Percentiles rank a stretch among this genome's conserved stretches.
Conservation (phyloP, 495 filamentous ascomycete genomes). For the Penicillium angulare region DNA sequence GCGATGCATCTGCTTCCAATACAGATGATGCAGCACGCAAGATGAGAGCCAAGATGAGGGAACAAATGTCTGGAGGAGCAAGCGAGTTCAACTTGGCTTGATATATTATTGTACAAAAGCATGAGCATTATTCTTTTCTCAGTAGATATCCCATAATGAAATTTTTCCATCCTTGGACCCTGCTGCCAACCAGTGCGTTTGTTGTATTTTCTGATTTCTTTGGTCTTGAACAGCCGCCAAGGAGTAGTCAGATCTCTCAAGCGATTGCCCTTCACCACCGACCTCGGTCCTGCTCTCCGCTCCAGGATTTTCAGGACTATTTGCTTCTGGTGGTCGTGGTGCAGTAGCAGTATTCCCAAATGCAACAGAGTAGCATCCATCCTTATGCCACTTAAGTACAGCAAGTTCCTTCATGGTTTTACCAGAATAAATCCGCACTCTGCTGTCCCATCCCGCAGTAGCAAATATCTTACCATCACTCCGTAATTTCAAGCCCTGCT, state of each 20-base stretch:
- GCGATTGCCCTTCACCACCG: neutral
- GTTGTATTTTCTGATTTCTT: slow-evolving; percentile 61
- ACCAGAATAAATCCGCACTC: slow-evolving; percentile 73
- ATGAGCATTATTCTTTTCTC: slow-evolving; percentile 31
- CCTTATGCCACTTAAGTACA: slow-evolving; percentile 93
- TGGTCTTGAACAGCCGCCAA: slow-evolving; percentile 56
- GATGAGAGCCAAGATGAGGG: slow-evolving; percentile 81
- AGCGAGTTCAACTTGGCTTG: slow-evolving; percentile 89
- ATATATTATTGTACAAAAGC: slow-evolving; percentile 29
- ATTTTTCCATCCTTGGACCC: slow-evolving; percentile 96
- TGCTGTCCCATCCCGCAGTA: slow-evolving; percentile 90
- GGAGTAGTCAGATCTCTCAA: slow-evolving; percentile 14
- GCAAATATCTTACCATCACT: slow-evolving; percentile 81
- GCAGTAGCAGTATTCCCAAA: slow-evolving; percentile 58
- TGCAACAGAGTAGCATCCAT: slow-evolving; percentile 81
- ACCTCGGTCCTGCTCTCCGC: neutral
- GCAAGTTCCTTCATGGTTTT: slow-evolving; percentile 86
- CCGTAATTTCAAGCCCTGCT: slow-evolving; percentile 77
- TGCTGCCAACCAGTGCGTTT: slow-evolving; percentile 83
- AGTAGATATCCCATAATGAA: slow-evolving; percentile 95
- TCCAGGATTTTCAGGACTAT: neutral
- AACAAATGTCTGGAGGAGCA: slow-evolving; percentile 68
- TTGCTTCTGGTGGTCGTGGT: neutral
- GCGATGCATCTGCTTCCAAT: slow-evolving; percentile 39
- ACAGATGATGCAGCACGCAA: slow-evolving; percentile 64